These are phyloP conservation scores for Jimgerdemannia lactiflua DNA, from an alignment of 192 early-diverging fungal species.

Conservation along the genomic window DNA sequence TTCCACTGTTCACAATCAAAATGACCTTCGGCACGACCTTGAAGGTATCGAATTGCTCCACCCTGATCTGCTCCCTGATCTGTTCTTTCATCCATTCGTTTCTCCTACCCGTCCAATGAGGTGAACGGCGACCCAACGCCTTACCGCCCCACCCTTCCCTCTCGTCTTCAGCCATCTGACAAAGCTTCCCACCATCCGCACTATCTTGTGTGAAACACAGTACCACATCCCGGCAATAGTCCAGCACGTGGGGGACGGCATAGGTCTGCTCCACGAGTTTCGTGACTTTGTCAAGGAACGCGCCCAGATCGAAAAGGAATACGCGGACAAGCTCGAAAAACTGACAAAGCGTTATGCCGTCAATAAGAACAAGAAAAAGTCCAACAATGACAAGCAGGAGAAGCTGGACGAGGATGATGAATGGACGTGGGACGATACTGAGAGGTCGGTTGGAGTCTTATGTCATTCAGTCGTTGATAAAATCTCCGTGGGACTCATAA, in stretches of 20 bases:
- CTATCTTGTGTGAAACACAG: conserved; percentile 14
- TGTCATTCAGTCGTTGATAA: not conserved
- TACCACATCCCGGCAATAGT: conserved; percentile 52
- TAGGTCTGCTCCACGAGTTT: conserved; percentile 64
- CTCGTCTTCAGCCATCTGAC: too few relatives aligned
- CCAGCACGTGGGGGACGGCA: conserved; percentile 48
- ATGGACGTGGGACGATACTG: conserved; percentile 28
- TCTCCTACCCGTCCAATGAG: too few relatives aligned
- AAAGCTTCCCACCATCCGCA: too few relatives aligned
- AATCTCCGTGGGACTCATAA: not conserved
- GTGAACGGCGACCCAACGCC: too few relatives aligned
- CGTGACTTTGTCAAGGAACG: conserved; percentile 69
- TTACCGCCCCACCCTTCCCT: too few relatives aligned
- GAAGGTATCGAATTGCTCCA: too few relatives aligned
- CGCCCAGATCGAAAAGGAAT: conserved; percentile 68
- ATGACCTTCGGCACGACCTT: too few relatives aligned
- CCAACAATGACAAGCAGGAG: not conserved
- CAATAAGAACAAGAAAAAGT: conserved; percentile 36
- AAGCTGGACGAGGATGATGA: conserved; percentile 17
- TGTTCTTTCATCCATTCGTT: too few relatives aligned
- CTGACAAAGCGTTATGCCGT: conserved; percentile 56
- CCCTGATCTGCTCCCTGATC: too few relatives aligned
- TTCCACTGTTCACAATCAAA: too few relatives aligned
- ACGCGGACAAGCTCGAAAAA: conserved; percentile 60
- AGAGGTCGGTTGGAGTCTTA: conserved; percentile 32